Evolutionary conservation across 2,329 filamentous ascomycete genomes (phyloP).

Genomic region (Clarireedia sp.): DNA sequence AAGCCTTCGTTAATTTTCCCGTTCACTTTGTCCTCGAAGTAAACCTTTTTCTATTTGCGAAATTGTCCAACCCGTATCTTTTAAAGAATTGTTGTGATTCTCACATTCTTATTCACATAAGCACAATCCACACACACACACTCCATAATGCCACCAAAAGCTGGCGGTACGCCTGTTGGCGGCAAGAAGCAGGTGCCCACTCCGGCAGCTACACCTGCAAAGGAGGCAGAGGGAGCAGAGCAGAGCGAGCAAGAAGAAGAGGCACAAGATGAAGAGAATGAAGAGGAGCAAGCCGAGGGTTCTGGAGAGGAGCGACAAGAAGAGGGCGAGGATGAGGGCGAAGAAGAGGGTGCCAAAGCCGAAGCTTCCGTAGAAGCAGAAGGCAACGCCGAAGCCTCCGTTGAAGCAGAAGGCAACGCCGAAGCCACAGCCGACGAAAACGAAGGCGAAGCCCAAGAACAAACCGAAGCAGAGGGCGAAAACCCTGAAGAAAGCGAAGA

Average conservation of each 20-base stretch:
- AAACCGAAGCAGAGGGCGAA: background rate
- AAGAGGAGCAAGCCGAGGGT: background rate
- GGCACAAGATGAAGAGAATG: slow-evolving; percentile 6
- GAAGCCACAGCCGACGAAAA: slow-evolving; percentile 7
- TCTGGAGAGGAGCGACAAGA: slow-evolving; percentile 1
- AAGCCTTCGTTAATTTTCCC: background rate
- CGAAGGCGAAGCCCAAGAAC: slow-evolving; percentile 2
- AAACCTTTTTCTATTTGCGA: background rate
- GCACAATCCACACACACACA: background rate
- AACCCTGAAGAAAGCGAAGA: slow-evolving; percentile 7
- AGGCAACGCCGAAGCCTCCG: background rate
- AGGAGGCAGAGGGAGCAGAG: background rate
- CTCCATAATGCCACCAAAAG: slow-evolving; percentile 3
- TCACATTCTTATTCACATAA: background rate
- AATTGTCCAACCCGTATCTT: background rate
- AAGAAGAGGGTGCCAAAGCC: background rate
- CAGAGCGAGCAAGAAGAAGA: slow-evolving; percentile 4
- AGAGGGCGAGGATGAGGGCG: background rate
- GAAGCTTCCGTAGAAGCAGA: background rate
- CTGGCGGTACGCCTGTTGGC: slow-evolving; percentile 1
- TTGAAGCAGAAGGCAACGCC: background rate
- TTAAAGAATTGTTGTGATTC: no score
- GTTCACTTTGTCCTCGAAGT: background rate
- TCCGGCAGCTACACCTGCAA: background rate
- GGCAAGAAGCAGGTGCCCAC: slow-evolving; percentile 2